Evolutionary conservation across 1,284 basidiomycete species (phyloP), one percentile per base, ranked within the genome.

Genomic region (Cutaneotrichosporon sp.): DNA sequence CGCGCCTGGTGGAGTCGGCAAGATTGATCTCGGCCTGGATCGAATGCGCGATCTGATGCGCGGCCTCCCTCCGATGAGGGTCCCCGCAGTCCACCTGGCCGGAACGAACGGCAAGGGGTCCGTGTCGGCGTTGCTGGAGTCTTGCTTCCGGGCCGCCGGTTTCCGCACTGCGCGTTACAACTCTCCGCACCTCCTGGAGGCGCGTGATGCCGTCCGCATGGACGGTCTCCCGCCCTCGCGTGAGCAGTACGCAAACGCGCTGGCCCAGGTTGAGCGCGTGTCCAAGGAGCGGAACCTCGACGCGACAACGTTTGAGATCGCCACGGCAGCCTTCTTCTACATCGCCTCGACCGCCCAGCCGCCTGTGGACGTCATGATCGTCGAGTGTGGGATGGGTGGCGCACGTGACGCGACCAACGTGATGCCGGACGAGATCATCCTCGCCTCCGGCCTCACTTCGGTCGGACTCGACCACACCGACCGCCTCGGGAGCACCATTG

Each of bases 61-160:
- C 5, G 76, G 83, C 57, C 82, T 97, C 2, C 87, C 87, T 0
- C 81, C 84, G 0, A 87, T 89, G 70, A 85, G 81, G 0, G 86
- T 92, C 2, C 95, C 94, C 0, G 92, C 95, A 1, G 84, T 94
- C 42, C 97, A 99, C 74, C 85, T 99, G 56, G 89, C 93, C 4
- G 95, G 97, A 0, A 99, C 97, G 0, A 99, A 99, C 79, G 95
- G 95, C 31, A 99, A 99, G 79, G 97, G 97, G 29, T 94, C 90
- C 63, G 91, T 95, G 11, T 89, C 92, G 9, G 88, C 89, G 2
- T 83, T 95, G 56, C 80, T 97, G 14, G 87, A 92, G 4, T 90
- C 89, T 20, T 88, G 93, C 66, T 80, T 98, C 16, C 74, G 74
- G 1, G 75, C 82, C 11, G 84, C 87, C 0, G 82, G 82, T 0